phyloP scores from a whole-genome alignment of 345 rosid genomes.

The Aquilaria malaccensis region DNA sequence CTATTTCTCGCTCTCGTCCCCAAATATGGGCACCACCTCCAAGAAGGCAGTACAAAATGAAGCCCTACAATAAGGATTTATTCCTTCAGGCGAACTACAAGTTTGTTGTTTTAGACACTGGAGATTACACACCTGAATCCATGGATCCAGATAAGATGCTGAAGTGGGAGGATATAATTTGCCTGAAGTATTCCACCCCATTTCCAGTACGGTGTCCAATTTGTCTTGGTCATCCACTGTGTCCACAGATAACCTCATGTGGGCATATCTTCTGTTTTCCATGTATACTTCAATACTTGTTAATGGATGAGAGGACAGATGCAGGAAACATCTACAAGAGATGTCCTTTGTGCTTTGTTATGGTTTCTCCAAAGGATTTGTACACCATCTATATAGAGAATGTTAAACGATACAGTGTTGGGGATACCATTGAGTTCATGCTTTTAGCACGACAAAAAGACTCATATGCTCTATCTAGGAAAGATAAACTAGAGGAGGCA shows the following conservation, averaged over 20 bases:
- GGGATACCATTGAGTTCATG: conserved; percentile 64
- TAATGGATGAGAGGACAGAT: conserved; percentile 65
- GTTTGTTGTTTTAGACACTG: conserved; percentile 82
- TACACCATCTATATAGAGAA: conserved; percentile 71
- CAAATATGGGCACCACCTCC: conserved; percentile 48
- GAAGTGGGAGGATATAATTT: conserved; percentile 84
- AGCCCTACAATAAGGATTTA: conserved; percentile 83
- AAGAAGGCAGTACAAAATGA: conserved; percentile 53
- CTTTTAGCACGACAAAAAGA: conserved; percentile 73
- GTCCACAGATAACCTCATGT: conserved; percentile 92
- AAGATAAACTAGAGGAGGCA: conserved; percentile 22
- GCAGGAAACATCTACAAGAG: conserved; percentile 60
- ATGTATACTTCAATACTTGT: conserved; percentile 69
- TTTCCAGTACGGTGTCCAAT: conserved; percentile 85
- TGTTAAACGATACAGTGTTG: conserved; percentile 55
- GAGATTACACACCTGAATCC: conserved; percentile 48
- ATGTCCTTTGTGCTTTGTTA: conserved; percentile 91
- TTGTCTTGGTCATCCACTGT: conserved; percentile 84
- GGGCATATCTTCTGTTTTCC: conserved; percentile 99
- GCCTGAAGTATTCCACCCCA: conserved; percentile 81
- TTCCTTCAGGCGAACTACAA: conserved; percentile 96
- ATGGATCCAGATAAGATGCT: conserved; percentile 93
- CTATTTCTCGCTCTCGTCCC: conserved; percentile 50
- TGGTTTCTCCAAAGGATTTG: conserved; percentile 72
- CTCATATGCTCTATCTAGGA: conserved; percentile 51